Evolutionary conservation across 257 asterid genomes (phyloP), one percentile per base, ranked within the genome.

Genomic region (Gynochthodes officinalis): DNA sequence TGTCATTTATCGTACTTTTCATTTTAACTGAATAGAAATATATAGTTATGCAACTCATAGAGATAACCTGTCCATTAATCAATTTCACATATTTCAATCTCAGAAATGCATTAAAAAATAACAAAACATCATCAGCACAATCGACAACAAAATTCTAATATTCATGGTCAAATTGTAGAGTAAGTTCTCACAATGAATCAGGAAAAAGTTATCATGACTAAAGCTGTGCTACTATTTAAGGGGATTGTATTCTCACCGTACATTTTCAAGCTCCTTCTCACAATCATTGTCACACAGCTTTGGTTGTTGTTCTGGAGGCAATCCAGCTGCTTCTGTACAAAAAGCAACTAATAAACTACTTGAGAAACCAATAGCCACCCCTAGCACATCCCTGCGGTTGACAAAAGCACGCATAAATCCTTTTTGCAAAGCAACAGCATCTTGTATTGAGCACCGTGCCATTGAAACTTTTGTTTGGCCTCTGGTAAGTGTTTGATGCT

Each of bases 301-400:
- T 46, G 98, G 97, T 73, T 91, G 89, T 57, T 94, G 89, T 78
- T 94, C 98, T 1, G 90, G 98, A 44, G 99, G 98, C 85, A 94
- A 85, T 48, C 98, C 98, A 82, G 95, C 96, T 32, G 96, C 97
- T 68, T 82, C 84, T 48, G 85, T 81, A 74, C 72, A 72, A 75
- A 81, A 33, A 5, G 75, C 1, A 30, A 35, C 1, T 27, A 69
- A 53, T 19, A 78, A 25, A 8, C 63, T 39, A 66, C 60, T 78
- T n/a, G 82, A 63, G 67, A 73, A 32, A 15, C 78, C 78, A 73
- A 73, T 18, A 61, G 82, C 30, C n/a, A 78, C 16, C 57, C 74
- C 70, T n/a, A 78, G 59, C 67, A 73, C 59, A 32, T 69, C 78
- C 71, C 82, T 73, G n/a, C 82, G 78, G 49, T 52, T 69, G 39